A percentile compares a stretch with the other conserved stretches of the same genome.
Evolutionary conservation across 164 flowering plant species (phyloP).

Genomic region (Magnolia kwangsiensis): DNA sequence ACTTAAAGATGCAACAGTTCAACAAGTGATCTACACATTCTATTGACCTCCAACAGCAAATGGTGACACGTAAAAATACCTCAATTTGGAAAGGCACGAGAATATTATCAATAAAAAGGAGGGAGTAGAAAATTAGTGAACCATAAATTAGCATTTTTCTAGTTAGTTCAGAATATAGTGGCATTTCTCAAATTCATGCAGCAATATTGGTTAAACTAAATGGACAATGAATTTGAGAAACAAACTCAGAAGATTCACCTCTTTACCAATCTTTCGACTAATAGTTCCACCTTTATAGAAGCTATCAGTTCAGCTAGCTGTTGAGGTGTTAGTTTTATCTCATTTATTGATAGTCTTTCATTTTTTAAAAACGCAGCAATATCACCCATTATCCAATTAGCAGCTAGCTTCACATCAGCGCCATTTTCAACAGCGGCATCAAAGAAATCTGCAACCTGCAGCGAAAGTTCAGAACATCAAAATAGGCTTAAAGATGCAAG

Average conservation of each 20-base stretch:
- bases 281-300: slow-evolving; percentile 75
- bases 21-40: too few species aligned
- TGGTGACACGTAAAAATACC: too few species aligned
- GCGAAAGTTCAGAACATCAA: not conserved
- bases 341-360: slow-evolving; percentile 66
- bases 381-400: slow-evolving; percentile 97
- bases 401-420: slow-evolving; percentile 85
- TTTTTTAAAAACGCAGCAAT: slow-evolving; percentile 82
- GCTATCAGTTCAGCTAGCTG: slow-evolving; percentile 81
- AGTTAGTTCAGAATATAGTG: not conserved
- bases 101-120: too few species aligned
- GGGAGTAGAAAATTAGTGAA: too few species aligned
- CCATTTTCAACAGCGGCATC: slow-evolving; percentile 74
- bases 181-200: not conserved
- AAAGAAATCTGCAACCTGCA: slow-evolving; percentile 77
- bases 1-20: too few species aligned
- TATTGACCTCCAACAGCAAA: too few species aligned
- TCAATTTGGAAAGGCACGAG: too few species aligned
- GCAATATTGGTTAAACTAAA: not conserved
- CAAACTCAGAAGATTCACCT: slow-evolving; percentile 37
- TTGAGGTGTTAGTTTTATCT: slow-evolving; percentile 69
- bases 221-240: too few species aligned
- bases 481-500: not conserved
- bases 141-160: too few species aligned
- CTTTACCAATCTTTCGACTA: slow-evolving; percentile 94